Evolutionary conservation across 2,329 filamentous ascomycete genomes (phyloP), one percentile per base, ranked within the genome.

Genomic region (Acephala macrosclerotiorum): DNA sequence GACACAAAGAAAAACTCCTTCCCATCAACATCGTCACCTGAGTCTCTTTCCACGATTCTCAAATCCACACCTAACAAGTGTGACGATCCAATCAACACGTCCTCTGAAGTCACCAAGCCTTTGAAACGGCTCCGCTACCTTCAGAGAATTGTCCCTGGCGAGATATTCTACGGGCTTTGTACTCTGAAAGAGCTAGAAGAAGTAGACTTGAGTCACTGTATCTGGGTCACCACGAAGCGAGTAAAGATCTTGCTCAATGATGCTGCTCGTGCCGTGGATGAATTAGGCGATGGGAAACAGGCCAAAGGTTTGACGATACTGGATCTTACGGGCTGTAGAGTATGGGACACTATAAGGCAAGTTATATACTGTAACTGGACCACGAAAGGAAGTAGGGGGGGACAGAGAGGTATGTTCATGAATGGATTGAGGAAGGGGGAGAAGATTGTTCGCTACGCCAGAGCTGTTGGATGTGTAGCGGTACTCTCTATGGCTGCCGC

Each of bases 181-280:
- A 38, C 51, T 12, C 56, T 73, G 1, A 26, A 61, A 29, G 25
- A 66, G 25, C 57, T 73, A 3, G 63, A 70, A 25, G 65, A 20
- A n/a, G 47, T 73, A 9, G 65, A 65, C 16, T 65, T 66, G 11
- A 67, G 58, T 47, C 55, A 57, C 16, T 63, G 55, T 51, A 29
- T 64, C n/a, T 70, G 66, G 67, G 51, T 73, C 33, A 68, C 29
- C 35, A 64, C 60, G 16, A n/a, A 29, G 5, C 61, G 66, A 14
- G 58, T 60, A 4, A 49, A 36, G 6, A 49, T 51, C 0, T 38
- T 71, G 16, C 55, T 68, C 11, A 14, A 5, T 49, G 38, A 49
- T 33, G 11, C 20, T 38, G 36, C n/a, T 58, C 49, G 49, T 29
- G 1, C n/a, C 2, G 57, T 11, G n/a, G 57, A 58, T 42, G 22